Evolutionary conservation across 179 eudicot genomes (phyloP).

Genomic region (Amaranthus tricolor): DNA sequence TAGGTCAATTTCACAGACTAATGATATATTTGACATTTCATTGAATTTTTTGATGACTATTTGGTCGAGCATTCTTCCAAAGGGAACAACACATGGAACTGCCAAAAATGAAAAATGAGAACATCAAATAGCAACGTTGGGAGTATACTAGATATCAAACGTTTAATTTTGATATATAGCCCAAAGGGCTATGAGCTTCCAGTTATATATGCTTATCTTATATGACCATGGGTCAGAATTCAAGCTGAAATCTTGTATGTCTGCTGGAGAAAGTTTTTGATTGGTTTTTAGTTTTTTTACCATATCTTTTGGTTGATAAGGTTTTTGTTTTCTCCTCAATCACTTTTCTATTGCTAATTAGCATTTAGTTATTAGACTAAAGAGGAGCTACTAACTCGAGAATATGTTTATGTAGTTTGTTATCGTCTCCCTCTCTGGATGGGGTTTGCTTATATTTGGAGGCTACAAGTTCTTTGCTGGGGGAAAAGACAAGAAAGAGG

Average conservation of each 20-base stretch:
- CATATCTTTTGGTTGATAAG: background rate
- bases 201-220: no score
- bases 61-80: no score
- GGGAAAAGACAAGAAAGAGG: constrained; percentile 61
- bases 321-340: background rate
- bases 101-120: no score
- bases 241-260: background rate
- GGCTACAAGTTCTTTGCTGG: constrained; percentile 55
- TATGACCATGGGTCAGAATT: background rate
- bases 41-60: no score
- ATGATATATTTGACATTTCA: no score
- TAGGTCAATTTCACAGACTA: no score
- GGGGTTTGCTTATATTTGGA: constrained; percentile 62
- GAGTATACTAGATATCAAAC: no score
- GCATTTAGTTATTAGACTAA: background rate
- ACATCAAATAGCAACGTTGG: no score
- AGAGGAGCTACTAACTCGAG: background rate
- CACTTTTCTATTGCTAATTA: background rate
- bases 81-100: no score
- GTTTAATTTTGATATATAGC: no score
- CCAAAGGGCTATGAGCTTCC: no score
- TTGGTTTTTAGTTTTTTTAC: background rate
- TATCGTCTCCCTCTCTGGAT: constrained; percentile 74
- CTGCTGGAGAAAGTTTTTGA: no score
- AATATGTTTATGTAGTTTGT: constrained; percentile 57